These are phyloP conservation scores for Phyllosticta paracitricarpa DNA, from an alignment of 2,329 filamentous ascomycete genomes.

Conservation along the genomic window DNA sequence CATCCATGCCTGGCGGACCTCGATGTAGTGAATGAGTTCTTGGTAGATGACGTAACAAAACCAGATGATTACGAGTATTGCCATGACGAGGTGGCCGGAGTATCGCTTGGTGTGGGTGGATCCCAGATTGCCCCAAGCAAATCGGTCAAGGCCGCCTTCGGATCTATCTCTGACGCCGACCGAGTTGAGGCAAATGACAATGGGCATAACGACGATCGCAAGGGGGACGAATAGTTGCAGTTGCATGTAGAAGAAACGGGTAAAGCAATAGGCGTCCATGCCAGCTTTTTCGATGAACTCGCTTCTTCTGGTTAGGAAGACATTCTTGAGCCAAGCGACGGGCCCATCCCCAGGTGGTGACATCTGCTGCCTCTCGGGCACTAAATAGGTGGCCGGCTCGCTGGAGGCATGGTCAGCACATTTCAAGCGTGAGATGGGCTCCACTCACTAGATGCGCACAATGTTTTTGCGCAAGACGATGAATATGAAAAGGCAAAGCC, in stretches of 20 bases:
- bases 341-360: constrained; percentile 56
- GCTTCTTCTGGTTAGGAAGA: constrained; percentile 3
- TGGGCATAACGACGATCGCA: constrained; percentile 65
- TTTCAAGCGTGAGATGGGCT: background rate
- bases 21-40: constrained; percentile 80
- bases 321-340: constrained; percentile 42
- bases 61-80: constrained; percentile 67
- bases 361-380: constrained; percentile 74
- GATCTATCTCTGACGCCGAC: constrained; percentile 57
- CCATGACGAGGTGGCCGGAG: constrained; percentile 76
- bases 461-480: constrained; percentile 67
- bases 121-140: constrained; percentile 82
- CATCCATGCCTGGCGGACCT: constrained; percentile 85
- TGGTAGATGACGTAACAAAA: constrained; percentile 80
- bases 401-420: constrained; percentile 30
- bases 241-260: constrained; percentile 78
- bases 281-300: constrained; percentile 40
- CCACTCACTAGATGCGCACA: constrained; percentile 67
- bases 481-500: constrained; percentile 42
- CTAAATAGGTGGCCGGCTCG: constrained; percentile 76
- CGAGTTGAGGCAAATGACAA: constrained; percentile 77
- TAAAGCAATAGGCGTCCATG: constrained; percentile 93
- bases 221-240: constrained; percentile 88
- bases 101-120: constrained; percentile 55
- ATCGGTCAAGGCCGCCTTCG: constrained; percentile 52